Conservation (phyloP, 495 filamentous ascomycete genomes). For the Xylaria castorea region DNA sequence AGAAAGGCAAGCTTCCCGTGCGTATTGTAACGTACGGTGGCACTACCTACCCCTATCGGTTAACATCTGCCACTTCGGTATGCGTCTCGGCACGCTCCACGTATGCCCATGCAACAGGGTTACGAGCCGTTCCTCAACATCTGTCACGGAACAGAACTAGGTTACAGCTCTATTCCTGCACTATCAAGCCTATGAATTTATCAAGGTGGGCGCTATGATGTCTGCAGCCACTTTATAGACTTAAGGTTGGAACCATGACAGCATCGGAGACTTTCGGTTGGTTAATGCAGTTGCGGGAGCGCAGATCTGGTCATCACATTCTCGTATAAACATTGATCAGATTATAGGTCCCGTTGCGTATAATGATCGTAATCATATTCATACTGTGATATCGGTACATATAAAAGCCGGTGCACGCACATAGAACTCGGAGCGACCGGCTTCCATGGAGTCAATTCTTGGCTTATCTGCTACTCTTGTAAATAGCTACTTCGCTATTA, state of each 20-base stretch:
- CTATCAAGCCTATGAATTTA: too few relatives aligned
- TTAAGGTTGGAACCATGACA: too few relatives aligned
- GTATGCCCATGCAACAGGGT: not conserved
- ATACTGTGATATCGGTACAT: not conserved
- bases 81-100: not conserved
- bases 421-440: not conserved
- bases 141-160: too few relatives aligned
- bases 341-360: too few relatives aligned
- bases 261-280: not conserved
- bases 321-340: not conserved
- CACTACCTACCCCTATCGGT: not conserved
- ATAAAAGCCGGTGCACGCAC: not conserved
- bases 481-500: not conserved
- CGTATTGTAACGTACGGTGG: not conserved
- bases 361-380: too few relatives aligned
- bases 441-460: not conserved
- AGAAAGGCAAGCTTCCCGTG: too few relatives aligned
- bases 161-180: too few relatives aligned
- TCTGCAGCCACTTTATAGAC: too few relatives aligned
- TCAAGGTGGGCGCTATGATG: too few relatives aligned
- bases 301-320: not conserved
- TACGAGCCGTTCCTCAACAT: not conserved
- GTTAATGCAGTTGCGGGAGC: not conserved
- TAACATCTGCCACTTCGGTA: not conserved
- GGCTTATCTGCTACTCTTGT: not conserved